A percentile compares a stretch with the other conserved stretches of the same genome.
Conservation (phyloP, 805 yeast species). For the Yamadazyma akitaensis region DNA sequence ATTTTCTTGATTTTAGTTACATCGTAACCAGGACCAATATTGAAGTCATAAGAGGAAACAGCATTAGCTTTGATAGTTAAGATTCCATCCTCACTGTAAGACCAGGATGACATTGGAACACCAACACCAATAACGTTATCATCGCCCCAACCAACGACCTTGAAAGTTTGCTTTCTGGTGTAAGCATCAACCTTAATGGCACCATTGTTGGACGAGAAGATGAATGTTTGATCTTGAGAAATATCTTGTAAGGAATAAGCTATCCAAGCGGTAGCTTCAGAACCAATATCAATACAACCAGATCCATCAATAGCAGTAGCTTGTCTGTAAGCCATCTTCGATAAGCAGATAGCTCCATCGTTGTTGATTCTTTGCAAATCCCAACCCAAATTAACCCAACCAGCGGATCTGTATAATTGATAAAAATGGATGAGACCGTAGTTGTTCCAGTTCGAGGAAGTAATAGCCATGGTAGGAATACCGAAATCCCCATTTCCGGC, state of each 20-base stretch:
- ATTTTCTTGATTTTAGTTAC: conserved; percentile 11
- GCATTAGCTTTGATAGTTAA: conserved; percentile 12
- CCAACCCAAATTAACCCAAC: conserved; percentile 19
- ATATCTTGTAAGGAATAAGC: conserved; percentile 15
- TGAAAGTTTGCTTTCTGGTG: conserved; percentile 17
- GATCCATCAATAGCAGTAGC: conserved; percentile 18
- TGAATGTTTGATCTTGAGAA: conserved; percentile 15
- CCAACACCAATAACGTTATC: conserved; percentile 26
- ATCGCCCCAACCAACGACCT: conserved; percentile 26
- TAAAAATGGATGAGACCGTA: conserved; percentile 21
- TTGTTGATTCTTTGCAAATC: conserved; percentile 17
- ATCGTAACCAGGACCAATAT: conserved; percentile 25
- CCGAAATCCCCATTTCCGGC: conserved; percentile 23
- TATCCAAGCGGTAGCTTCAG: conserved; percentile 16
- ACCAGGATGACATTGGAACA: conserved; percentile 13
- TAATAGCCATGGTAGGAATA: conserved; percentile 16
- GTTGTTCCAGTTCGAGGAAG: conserved; percentile 18
- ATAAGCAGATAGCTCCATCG: conserved; percentile 24
- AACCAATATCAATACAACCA: conserved; percentile 24
- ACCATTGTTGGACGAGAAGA: conserved; percentile 15
- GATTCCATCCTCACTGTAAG: conserved; percentile 12
- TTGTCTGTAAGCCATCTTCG: conserved; percentile 20
- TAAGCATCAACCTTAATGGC: conserved; percentile 16
- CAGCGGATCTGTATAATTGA: conserved; percentile 20
- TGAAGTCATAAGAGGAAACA: conserved; percentile 14